Evolutionary conservation across 2,329 filamentous ascomycete genomes (phyloP).

Genomic region (Colletotrichum brevisporum): DNA sequence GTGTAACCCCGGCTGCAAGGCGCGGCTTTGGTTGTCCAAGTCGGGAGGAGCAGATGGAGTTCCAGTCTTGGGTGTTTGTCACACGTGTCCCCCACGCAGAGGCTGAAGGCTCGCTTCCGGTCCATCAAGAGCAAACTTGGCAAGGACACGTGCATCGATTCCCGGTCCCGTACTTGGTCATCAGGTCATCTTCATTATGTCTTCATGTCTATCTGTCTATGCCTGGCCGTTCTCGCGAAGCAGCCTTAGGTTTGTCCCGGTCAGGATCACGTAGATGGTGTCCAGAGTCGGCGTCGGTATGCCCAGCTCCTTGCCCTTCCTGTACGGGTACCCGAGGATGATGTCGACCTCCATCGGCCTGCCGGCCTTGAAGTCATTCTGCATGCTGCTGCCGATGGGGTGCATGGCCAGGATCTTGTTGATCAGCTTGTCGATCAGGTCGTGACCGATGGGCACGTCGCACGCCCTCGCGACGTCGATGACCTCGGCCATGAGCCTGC

Average conservation of each 20-base stretch:
- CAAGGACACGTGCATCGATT: not conserved
- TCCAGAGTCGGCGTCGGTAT: slow-evolving; percentile 67
- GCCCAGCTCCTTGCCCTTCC: slow-evolving; percentile 67
- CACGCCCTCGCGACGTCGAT: slow-evolving; percentile 69
- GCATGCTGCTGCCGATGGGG: slow-evolving; percentile 66
- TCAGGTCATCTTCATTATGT: not conserved
- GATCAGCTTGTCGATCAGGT: slow-evolving; percentile 62
- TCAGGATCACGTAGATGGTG: slow-evolving; percentile 53
- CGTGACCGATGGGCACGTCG: slow-evolving; percentile 61
- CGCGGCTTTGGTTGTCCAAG: too few species aligned
- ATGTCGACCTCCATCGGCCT: slow-evolving; percentile 74
- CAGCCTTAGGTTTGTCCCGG: slow-evolving; percentile 47
- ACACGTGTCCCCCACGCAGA: slow-evolving; percentile 19
- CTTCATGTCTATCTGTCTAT: not conserved
- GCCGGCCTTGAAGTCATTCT: slow-evolving; percentile 69
- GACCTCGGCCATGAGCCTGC: slow-evolving; percentile 66
- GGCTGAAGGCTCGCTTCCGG: slow-evolving; percentile 8
- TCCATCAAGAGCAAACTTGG: not conserved
- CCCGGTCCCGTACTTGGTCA: not conserved
- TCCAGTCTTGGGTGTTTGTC: not conserved
- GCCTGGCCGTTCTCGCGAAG: slow-evolving; percentile 25
- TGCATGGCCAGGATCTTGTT: slow-evolving; percentile 62
- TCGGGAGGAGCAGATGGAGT: too few species aligned
- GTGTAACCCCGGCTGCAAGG: not conserved
- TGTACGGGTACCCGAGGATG: slow-evolving; percentile 72